These are phyloP conservation scores for Suillus occidentalis DNA, from an alignment of 768 basidiomycete species.

Conservation along the genomic window DNA sequence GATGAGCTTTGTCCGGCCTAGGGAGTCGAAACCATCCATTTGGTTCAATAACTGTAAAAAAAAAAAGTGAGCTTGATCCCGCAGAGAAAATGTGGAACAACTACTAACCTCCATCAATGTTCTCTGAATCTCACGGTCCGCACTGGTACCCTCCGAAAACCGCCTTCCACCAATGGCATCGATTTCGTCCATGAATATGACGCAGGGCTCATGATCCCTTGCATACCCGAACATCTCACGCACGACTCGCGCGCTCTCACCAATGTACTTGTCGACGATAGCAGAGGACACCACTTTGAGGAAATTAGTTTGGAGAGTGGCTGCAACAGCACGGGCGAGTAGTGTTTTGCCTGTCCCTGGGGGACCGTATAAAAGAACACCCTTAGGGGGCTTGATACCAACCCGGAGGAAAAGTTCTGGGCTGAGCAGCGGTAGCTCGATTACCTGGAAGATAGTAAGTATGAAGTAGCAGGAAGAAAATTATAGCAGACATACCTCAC, in stretches of 20 bases:
- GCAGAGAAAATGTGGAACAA: background rate
- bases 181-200: conserved; percentile 98
- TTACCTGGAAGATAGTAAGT: conserved; percentile 56
- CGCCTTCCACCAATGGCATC: conserved; percentile 95
- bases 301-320: conserved; percentile 93
- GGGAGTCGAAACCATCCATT: conserved; percentile 99
- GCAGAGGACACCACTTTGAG: conserved; percentile 98
- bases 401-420: conserved; percentile 95
- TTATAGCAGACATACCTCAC: conserved; percentile 64
- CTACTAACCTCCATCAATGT: conserved; percentile 89
- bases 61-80: background rate
- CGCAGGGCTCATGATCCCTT: conserved; percentile 95
- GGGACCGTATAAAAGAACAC: conserved; percentile 93
- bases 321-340: conserved; percentile 93
- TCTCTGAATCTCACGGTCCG: conserved; percentile 97
- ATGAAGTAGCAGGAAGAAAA: background rate
- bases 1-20: conserved; percentile 94
- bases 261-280: conserved; percentile 98
- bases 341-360: conserved; percentile 97
- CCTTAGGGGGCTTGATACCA: conserved; percentile 95
- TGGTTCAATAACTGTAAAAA: conserved; percentile 84
- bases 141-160: conserved; percentile 94
- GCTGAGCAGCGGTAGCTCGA: conserved; percentile 91
- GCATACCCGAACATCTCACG: conserved; percentile 99
- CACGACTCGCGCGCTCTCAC: conserved; percentile 93